phyloP scores from a whole-genome alignment of 1,284 basidiomycete species.

The Termitomyces sp. region DNA sequence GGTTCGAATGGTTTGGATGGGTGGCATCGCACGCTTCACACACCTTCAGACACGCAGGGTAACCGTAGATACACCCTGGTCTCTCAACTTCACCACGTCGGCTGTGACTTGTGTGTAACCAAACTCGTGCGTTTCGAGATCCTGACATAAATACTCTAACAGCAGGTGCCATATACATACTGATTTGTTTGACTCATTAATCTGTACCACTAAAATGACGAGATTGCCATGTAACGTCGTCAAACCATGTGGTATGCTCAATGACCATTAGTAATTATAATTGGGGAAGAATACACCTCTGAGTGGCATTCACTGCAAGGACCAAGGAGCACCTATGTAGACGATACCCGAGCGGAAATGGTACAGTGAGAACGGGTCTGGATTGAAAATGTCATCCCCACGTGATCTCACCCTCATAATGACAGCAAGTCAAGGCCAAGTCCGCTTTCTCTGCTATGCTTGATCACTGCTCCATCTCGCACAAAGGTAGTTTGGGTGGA shows the following conservation, averaged over 20 bases:
- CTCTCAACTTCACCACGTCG: background rate
- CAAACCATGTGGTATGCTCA: too few relatives aligned
- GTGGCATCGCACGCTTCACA: background rate
- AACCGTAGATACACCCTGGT: background rate
- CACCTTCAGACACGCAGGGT: background rate
- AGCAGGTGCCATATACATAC: background rate
- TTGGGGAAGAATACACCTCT: background rate
- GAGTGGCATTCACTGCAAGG: too few relatives aligned
- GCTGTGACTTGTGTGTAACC: background rate
- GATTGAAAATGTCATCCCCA: background rate
- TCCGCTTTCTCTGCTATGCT: constrained; percentile 14
- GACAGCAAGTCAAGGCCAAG: constrained; percentile 5
- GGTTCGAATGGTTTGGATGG: too few relatives aligned
- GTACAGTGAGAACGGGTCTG: background rate
- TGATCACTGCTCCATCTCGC: constrained; percentile 24
- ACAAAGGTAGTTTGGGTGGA: constrained; percentile 17
- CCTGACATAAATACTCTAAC: background rate
- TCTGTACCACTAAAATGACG: too few relatives aligned
- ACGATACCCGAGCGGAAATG: too few relatives aligned
- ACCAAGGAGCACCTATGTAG: too few relatives aligned
- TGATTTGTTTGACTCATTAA: background rate
- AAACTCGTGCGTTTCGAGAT: background rate
- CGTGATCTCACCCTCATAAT: constrained; percentile 4
- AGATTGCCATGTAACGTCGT: too few relatives aligned
- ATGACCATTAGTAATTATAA: too few relatives aligned